Percentiles rank a stretch among this genome's conserved stretches.
phyloP scores from a whole-genome alignment of 1,284 basidiomycete genomes.

The Trichosporon sp. region DNA sequence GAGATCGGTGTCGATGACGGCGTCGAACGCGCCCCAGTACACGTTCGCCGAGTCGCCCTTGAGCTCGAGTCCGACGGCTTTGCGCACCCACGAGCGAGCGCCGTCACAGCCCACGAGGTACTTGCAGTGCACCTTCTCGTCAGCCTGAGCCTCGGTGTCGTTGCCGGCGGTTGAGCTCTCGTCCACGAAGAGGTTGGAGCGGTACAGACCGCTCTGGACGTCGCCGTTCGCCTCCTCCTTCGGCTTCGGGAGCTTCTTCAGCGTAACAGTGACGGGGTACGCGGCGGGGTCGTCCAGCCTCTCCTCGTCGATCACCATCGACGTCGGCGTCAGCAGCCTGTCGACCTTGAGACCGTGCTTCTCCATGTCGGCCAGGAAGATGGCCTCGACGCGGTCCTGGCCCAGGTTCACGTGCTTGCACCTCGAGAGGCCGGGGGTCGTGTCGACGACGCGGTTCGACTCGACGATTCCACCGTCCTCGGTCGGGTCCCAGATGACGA shows the following conservation, averaged over 20 bases:
- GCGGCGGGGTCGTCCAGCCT: slow-evolving; percentile 33
- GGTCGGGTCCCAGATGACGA: slow-evolving; percentile 42
- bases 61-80: slow-evolving; percentile 44
- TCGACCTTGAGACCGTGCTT: slow-evolving; percentile 41
- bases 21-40: slow-evolving; percentile 52
- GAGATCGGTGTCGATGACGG: slow-evolving; percentile 35
- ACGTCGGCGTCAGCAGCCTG: slow-evolving; percentile 36
- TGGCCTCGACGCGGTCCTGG: slow-evolving; percentile 45
- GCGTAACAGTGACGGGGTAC: slow-evolving; percentile 41
- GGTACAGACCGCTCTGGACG: slow-evolving; percentile 40
- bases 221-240: slow-evolving; percentile 33
- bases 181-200: slow-evolving; percentile 42
- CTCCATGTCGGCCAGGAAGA: slow-evolving; percentile 44
- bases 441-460: slow-evolving; percentile 43
- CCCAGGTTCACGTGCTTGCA: slow-evolving; percentile 43
- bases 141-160: slow-evolving; percentile 50
- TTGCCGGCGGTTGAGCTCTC: slow-evolving; percentile 43
- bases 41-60: slow-evolving; percentile 52
- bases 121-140: slow-evolving; percentile 37
- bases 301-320: slow-evolving; percentile 28
- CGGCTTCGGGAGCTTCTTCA: slow-evolving; percentile 35
- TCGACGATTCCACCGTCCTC: slow-evolving; percentile 35
- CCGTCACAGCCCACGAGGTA: slow-evolving; percentile 43
- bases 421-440: slow-evolving; percentile 38
- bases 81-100: slow-evolving; percentile 37